These are phyloP conservation scores for Inga oerstediana DNA, from an alignment of 306 rosid genomes.

Conservation along the genomic window DNA sequence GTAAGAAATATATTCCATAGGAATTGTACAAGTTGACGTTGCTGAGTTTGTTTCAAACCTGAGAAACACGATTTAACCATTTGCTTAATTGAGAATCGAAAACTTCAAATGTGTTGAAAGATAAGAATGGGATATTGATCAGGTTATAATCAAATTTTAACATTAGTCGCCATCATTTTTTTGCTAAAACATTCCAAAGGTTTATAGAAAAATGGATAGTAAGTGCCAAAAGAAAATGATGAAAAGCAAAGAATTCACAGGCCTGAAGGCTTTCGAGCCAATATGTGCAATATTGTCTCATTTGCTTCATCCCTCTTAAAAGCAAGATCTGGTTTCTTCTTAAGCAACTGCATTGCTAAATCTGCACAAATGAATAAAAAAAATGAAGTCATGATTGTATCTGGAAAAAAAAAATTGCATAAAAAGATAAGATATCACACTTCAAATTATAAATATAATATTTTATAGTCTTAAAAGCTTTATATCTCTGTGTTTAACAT, in stretches of 20 bases:
- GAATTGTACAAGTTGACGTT: slow-evolving; percentile 17
- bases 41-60: background rate
- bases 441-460: background rate
- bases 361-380: background rate
- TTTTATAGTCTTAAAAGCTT: background rate
- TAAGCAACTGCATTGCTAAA: background rate
- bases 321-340: background rate
- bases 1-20: slow-evolving; percentile 28
- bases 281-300: slow-evolving; percentile 38
- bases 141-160: too few relatives aligned
- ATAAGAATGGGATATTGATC: too few relatives aligned
- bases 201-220: too few relatives aligned
- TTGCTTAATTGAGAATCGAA: too few relatives aligned
- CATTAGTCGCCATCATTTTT: too few relatives aligned
- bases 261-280: slow-evolving; percentile 38
- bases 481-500: background rate
- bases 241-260: too few relatives aligned
- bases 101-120: background rate
- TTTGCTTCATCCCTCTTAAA: background rate
- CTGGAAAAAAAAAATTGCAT: too few relatives aligned
- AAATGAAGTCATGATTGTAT: background rate
- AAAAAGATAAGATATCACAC: too few relatives aligned
- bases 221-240: too few relatives aligned
- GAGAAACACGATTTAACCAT: background rate
- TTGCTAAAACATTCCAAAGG: too few relatives aligned